These are phyloP conservation scores for Aspergillus sclerotialis DNA, from an alignment of 2,329 filamentous ascomycete genomes.

Conservation along the genomic window DNA sequence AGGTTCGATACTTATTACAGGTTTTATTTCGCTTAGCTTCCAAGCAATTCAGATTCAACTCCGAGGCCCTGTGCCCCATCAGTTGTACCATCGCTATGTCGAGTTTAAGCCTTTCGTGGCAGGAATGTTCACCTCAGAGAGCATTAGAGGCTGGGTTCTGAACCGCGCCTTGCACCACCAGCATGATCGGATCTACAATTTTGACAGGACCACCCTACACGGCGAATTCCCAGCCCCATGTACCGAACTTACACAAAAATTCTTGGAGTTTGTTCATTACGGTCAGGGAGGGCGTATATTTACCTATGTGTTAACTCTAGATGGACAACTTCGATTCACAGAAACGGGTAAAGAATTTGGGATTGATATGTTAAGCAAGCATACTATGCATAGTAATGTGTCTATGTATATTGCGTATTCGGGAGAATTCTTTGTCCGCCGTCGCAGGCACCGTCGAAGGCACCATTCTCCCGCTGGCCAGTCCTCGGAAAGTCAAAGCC, in stretches of 20 bases:
- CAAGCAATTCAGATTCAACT: conserved; percentile 90
- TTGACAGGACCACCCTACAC: conserved; percentile 66
- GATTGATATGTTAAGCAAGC: conserved; percentile 86
- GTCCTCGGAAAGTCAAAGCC: conserved; percentile 27
- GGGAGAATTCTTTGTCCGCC: conserved; percentile 85
- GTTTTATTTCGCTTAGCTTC: conserved; percentile 53
- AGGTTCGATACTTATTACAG: conserved; percentile 3
- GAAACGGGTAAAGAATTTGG: conserved; percentile 95
- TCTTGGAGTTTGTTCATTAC: conserved; percentile 79
- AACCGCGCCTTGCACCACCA: conserved; percentile 86
- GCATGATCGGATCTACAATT: conserved; percentile 84
- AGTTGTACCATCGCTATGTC: conserved; percentile 85
- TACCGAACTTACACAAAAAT: conserved; percentile 65
- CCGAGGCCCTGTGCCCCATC: conserved; percentile 68
- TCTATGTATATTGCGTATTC: conserved; percentile 85
- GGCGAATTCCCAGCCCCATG: conserved; percentile 62
- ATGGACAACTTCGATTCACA: conserved; percentile 81
- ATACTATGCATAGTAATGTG: conserved; percentile 95
- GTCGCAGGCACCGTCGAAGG: conserved; percentile 47
- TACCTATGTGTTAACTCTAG: conserved; percentile 85
- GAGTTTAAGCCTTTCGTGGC: conserved; percentile 89
- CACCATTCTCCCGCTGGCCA: conserved; percentile 20
- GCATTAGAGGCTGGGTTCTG: conserved; percentile 70
- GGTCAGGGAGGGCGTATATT: conserved; percentile 81
- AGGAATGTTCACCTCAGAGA: conserved; percentile 74